Base-by-base conservation (phyloP, 2,329 filamentous ascomycete species). In the Penicillium vulpinum region DNA sequence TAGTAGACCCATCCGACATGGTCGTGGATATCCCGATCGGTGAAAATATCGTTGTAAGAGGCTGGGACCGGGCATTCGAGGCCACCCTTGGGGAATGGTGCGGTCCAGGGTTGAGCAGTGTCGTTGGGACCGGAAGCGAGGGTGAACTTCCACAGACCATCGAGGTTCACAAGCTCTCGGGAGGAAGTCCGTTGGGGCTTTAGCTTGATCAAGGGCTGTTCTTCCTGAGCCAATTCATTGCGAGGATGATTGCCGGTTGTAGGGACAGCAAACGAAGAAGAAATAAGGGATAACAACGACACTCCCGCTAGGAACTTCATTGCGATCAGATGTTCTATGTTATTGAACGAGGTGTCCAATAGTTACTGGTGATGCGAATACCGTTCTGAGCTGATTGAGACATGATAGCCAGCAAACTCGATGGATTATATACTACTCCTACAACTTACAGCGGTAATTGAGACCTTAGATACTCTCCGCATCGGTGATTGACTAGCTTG, bases 1-100 rank as follows among this genome's bases (percentile, higher is more conserved):
- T 72, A 72, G 53, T 67, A 70, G 1, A 68, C 67, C 70, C 70
- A 72, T 18, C 70, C 70, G 5, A 72, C 63, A 18, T 71, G 69
- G 35, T 70, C 56, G 18, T 57, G 66, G n/a, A 72, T 61, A 4
- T 51, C 16, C 4, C 39, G 38, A 28, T 59, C 40, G 5, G 56
- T 29, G 29, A 62, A 62, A 11, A 62, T 61, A 24, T 62, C 60
- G 15, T 61, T 62, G 46, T 62, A 62, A 2, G 58, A 61, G 7
- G 60, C 56, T 18, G 60, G 60, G 18, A 62, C 58, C 3, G 60
- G 60, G 10, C 56, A 59, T 48, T 62, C 60, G 5, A 61, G 56
- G 18, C 16, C 5, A 18, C 47, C 53, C 1, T 36, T 61, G 21
- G 52, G 44, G 1, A 62, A 49, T 9, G 56, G 36, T 0, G 29